phyloP scores from a whole-genome alignment of 2,329 filamentous ascomycete genomes.

The Fusarium pseudograminearum region DNA sequence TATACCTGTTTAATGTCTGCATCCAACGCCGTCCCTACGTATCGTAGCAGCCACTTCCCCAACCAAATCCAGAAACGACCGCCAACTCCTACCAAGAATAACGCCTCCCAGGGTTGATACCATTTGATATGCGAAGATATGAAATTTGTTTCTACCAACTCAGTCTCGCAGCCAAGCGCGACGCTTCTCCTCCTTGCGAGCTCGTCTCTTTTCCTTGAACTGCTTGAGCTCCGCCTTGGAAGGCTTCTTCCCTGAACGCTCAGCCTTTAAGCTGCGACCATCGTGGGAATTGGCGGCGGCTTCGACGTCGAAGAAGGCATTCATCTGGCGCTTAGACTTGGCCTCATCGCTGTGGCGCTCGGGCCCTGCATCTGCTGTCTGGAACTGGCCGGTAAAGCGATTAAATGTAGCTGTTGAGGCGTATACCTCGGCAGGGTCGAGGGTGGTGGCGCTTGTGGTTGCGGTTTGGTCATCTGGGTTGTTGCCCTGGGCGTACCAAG shows the following conservation, averaged over 20 bases:
- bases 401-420: conserved; percentile 84
- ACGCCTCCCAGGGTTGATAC: conserved; percentile 30
- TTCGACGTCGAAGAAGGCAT: conserved; percentile 95
- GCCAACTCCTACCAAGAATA: conserved; percentile 38
- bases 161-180: conserved; percentile 90
- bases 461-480: conserved; percentile 54
- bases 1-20: conserved; percentile 38
- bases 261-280: conserved; percentile 89
- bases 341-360: conserved; percentile 88
- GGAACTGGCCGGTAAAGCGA: conserved; percentile 87
- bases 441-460: conserved; percentile 41
- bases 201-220: conserved; percentile 89
- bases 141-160: conserved; percentile 45
- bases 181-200: conserved; percentile 94
- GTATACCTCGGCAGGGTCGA: conserved; percentile 67
- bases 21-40: conserved; percentile 30
- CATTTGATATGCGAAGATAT: conserved; percentile 16
- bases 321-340: conserved; percentile 89
- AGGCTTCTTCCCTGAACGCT: conserved; percentile 86
- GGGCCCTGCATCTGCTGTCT: conserved; percentile 73
- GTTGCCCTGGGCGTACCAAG: conserved; percentile 83
- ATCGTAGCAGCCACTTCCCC: conserved; percentile 7
- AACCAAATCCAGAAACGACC: conserved; percentile 24
- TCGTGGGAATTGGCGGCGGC: conserved; percentile 92
- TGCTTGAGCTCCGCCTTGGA: conserved; percentile 88